Percentiles rank a stretch among this genome's conserved stretches.
Evolutionary conservation across 805 yeast species (phyloP).

Genomic region (Metschnikowia continentalis): DNA sequence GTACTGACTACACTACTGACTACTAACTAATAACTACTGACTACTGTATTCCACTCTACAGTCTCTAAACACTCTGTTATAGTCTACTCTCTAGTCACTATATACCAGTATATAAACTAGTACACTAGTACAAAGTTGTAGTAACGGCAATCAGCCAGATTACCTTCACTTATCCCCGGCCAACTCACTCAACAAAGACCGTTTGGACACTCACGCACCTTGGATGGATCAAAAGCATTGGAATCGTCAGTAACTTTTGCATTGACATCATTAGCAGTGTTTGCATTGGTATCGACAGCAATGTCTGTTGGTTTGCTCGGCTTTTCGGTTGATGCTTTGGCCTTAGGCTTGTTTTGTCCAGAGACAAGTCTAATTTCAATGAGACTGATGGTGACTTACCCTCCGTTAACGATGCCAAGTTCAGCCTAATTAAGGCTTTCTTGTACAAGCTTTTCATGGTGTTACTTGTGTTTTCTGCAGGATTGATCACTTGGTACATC

Average conservation of each 20-base stretch:
- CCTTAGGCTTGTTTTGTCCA: slow-evolving; percentile 27
- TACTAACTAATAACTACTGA: too few species aligned
- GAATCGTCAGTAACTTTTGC: not conserved
- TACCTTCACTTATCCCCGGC: slow-evolving; percentile 85
- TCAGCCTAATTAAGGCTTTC: slow-evolving; percentile 21
- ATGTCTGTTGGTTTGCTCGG: not conserved
- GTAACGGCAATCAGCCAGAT: slow-evolving; percentile 58
- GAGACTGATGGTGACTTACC: slow-evolving; percentile 24
- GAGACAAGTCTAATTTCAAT: slow-evolving; percentile 26
- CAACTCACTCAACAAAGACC: slow-evolving; percentile 72
- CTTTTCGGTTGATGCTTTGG: not conserved
- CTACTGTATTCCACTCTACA: too few species aligned
- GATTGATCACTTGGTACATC: slow-evolving; percentile 83
- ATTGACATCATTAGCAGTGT: not conserved
- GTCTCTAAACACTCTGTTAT: too few species aligned
- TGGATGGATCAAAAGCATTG: slow-evolving; percentile 5
- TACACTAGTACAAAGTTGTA: too few species aligned
- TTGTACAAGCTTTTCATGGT: slow-evolving; percentile 50
- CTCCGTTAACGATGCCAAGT: slow-evolving; percentile 11
- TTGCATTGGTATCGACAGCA: not conserved
- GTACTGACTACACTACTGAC: too few species aligned
- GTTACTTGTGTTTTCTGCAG: slow-evolving; percentile 64
- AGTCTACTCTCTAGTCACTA: too few species aligned
- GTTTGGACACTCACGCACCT: slow-evolving; percentile 40
- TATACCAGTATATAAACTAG: too few species aligned